phyloP scores from a whole-genome alignment of 2,329 filamentous ascomycete genomes.

The Microdochium bolleyi region DNA sequence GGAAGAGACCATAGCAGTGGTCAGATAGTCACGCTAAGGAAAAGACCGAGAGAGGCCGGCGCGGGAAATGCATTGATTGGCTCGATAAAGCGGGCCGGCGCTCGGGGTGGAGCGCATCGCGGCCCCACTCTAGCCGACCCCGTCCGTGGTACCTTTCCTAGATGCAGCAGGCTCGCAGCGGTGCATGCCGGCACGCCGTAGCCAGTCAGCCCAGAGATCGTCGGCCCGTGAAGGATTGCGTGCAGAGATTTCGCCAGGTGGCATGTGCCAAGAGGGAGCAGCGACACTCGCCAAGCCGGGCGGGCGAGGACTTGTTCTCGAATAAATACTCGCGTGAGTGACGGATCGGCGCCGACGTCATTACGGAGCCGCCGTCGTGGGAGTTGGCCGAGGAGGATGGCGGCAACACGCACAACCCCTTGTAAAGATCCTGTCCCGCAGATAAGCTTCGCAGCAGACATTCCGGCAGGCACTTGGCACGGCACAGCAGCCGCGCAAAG shows the following conservation, averaged over 20 bases:
- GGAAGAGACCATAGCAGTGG: too few species aligned
- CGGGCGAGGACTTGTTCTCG: background rate
- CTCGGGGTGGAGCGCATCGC: too few species aligned
- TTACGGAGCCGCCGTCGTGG: background rate
- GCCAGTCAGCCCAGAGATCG: background rate
- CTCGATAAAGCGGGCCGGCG: too few species aligned
- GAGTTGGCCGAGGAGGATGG: background rate
- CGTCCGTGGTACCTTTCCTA: too few species aligned
- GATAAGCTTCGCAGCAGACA: background rate
- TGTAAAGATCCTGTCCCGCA: background rate
- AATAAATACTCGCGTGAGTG: background rate
- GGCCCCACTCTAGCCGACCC: too few species aligned
- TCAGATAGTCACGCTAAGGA: too few species aligned
- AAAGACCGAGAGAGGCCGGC: too few species aligned
- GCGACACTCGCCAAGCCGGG: background rate
- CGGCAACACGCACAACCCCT: background rate
- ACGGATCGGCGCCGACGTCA: background rate
- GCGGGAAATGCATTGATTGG: too few species aligned
- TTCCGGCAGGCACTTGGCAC: background rate
- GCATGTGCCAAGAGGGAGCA: background rate
- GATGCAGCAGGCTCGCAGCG: too few species aligned
- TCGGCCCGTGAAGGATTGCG: background rate
- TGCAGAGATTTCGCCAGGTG: constrained; percentile 1
- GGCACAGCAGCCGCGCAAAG: background rate
- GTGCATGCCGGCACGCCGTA: too few species aligned